Evolutionary conservation across 2,329 filamentous ascomycete species (phyloP), one percentile per base, ranked within the genome.

Genomic region (Alternaria gaisen): DNA sequence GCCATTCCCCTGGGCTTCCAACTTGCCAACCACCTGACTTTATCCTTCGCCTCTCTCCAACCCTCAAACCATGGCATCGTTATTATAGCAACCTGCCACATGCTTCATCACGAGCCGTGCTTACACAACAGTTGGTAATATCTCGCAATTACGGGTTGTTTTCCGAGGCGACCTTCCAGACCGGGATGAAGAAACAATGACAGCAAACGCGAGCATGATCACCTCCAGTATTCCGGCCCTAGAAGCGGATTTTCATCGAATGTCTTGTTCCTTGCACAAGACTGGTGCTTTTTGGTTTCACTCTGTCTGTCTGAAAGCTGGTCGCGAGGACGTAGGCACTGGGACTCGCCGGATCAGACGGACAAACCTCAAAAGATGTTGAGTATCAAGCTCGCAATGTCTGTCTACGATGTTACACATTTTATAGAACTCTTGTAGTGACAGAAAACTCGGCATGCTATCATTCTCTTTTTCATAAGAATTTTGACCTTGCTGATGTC

Each of bases 221-320:
- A 20, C 9, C 4, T 20, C 9, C 38, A n/a, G n/a, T 9, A 4
- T 12, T 10, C 12, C n/a, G n/a, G 4, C 3, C 9, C 7, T 18
- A 18, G 10, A 20, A 40, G 38, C 38, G 20, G 5, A 40, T n/a
- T 11, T 11, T 6, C 9, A 18, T 40, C 38, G 10, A 11, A 10
- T 4, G 3, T 10, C 10, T 18, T 40, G n/a, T 20, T 5, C 10
- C 38, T 40, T 4, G 9, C 4, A 40, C 38, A 20, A 11, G 10
- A 40, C 4, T 20, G n/a, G 5, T 40, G 38, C n/a, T 40, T 20
- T 0, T 8, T 20, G n/a, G 8, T 4, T 20, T 1, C 0, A 0
- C 14, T 40, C 14, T 11, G 4, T 2, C 11, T 18, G 38, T 9
- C 8, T 40, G 38, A 3, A 20, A 20, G 38, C 38, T 20, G 38